Evolutionary conservation across 2,329 filamentous ascomycete genomes (phyloP), one percentile per base, ranked within the genome.

Genomic region (Metarhizium robertsii): DNA sequence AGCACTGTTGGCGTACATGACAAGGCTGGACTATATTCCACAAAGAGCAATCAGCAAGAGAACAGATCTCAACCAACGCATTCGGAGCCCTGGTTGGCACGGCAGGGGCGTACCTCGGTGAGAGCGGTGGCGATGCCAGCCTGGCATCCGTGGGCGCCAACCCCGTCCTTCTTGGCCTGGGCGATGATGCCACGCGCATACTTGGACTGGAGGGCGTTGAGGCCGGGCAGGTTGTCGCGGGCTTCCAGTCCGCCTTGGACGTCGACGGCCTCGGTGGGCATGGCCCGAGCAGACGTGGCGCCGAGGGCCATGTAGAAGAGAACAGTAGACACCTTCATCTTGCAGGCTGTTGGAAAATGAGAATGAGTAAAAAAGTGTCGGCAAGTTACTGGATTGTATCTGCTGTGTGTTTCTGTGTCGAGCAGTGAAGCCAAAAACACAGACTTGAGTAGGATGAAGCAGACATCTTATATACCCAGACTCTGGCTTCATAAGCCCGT

Each of bases 41-140:
- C 32, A 42, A 16, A 5, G 40, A 42, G 40, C 40, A 34, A 13
- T 42, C 40, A 42, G 40, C 40, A 18, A 18, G 4, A 6, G 6
- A 6, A 16, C 25, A 3, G 3, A 4, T 25, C 25, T 25, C 25
- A 25, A 25, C 25, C 25, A 25, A 25, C 25, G 25, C 3, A 16
- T 42, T 18, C 14, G 13, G 13, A 14, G 6, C 11, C 14, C 2
- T 16, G 13, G 8, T 6, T 42, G 43, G 18, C 4, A 8, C 43
- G 6, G 3, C 4, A 11, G 2, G n/a, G 13, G 40, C 52, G 20
- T 46, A 62, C 61, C 61, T 64, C 61, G 47, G 58, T 57, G 38
- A 64, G 58, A 50, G 52, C 61, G 4, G 61, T 61, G 34, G 61
- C 58, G 42, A 64, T 61, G 43, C 50, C 61, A 43, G 58, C 60